Percentiles rank a stretch among this genome's conserved stretches.
Conservation (phyloP, 106 monocot species). For the Hemerocallis citrina region DNA sequence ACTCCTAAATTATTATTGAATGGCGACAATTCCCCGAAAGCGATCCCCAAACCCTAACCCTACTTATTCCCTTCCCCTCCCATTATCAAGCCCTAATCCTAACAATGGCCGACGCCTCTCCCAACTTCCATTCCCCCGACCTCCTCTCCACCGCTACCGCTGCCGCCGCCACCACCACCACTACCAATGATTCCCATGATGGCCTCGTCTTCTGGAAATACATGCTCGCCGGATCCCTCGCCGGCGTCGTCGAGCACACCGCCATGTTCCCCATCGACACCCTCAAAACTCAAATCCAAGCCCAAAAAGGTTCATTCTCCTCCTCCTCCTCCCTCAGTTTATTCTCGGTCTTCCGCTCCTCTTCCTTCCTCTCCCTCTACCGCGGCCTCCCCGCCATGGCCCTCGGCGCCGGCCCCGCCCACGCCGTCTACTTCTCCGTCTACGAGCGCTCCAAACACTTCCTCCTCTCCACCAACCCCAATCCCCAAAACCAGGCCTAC, state of each 20-base stretch:
- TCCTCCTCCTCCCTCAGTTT: conserved; percentile 16
- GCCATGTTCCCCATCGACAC: conserved; percentile 99
- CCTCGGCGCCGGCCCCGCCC: conserved; percentile 90
- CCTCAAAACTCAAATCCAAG: conserved; percentile 86
- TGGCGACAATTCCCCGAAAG: conserved; percentile 17
- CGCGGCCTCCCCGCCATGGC: conserved; percentile 82
- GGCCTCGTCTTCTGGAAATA: conserved; percentile 83
- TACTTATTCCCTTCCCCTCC: conserved; percentile 7
- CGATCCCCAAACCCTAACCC: conserved; percentile 13
- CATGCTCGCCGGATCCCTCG: conserved; percentile 87
- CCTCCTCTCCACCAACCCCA: conserved; percentile 42
- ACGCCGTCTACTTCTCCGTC: conserved; percentile 93
- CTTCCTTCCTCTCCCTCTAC: conserved; percentile 45
- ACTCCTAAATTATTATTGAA: conserved; percentile 11
- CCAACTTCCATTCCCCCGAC: conserved; percentile 46
- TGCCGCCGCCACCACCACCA: neutral
- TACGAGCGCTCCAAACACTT: conserved; percentile 65
- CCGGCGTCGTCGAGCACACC: conserved; percentile 86
- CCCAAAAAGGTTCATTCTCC: too few species aligned
- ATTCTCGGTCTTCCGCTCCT: conserved; percentile 19
- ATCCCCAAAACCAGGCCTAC: conserved; percentile 11
- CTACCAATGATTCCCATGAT: conserved; percentile 34
- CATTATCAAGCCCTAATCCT: neutral
- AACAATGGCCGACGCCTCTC: conserved; percentile 29
- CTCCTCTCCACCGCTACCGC: conserved; percentile 35